Evolutionary conservation across 805 yeast species (phyloP).

Genomic region (Candida suzukii): DNA sequence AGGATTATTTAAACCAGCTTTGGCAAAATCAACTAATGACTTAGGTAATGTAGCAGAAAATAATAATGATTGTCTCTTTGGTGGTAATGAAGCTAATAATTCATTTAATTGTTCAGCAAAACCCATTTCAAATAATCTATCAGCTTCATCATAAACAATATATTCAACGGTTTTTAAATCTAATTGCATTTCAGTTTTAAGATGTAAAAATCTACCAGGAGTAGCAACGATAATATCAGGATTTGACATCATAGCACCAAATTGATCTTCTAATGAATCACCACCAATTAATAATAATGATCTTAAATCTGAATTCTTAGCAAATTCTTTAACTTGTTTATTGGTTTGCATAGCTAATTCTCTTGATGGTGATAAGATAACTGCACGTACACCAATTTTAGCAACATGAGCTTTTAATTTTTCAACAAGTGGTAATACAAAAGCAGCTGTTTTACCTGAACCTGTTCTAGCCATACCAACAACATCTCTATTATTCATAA

Average conservation of each 20-base stretch:
- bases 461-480: constrained; percentile 99
- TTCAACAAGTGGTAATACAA: constrained; percentile 84
- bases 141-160: constrained; percentile 96
- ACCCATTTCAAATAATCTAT: constrained; percentile 93
- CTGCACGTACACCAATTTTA: constrained; percentile 81
- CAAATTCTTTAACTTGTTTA: constrained; percentile 82
- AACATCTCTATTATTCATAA: constrained; percentile 82
- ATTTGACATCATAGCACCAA: constrained; percentile 82
- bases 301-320: constrained; percentile 77
- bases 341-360: constrained; percentile 92
- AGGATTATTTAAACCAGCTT: constrained; percentile 92
- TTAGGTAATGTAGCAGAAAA: constrained; percentile 95
- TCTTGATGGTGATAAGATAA: constrained; percentile 89
- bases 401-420: constrained; percentile 77
- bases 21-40: constrained; percentile 90
- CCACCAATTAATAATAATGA: constrained; percentile 88
- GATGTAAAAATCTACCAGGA: constrained; percentile 94
- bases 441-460: constrained; percentile 98
- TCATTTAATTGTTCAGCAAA: constrained; percentile 91
- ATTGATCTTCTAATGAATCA: constrained; percentile 96
- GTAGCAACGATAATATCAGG: constrained; percentile 96
- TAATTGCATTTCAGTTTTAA: constrained; percentile 90
- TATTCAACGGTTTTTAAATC: constrained; percentile 81
- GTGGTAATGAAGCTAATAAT: constrained; percentile 74
- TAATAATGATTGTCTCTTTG: constrained; percentile 77